Evolutionary conservation across 495 filamentous ascomycete species (phyloP).

Genomic region (Aspergillus diversus): DNA sequence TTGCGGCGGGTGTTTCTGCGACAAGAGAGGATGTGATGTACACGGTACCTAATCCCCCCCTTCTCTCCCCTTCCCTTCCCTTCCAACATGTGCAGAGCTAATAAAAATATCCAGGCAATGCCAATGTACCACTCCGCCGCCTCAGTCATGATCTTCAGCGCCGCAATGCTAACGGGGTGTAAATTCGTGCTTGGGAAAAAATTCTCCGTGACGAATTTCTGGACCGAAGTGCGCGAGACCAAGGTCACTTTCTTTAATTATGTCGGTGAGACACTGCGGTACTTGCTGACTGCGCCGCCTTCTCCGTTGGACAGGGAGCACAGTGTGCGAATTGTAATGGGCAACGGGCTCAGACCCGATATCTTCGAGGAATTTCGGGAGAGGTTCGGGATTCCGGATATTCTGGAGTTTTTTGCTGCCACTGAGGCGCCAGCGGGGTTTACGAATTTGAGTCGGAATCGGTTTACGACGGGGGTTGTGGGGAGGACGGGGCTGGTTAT

Average conservation of each 20-base stretch:
- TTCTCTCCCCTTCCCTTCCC: not conserved
- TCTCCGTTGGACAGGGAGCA: constrained; percentile 1
- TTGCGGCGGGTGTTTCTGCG: not conserved
- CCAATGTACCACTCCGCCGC: constrained; percentile 5
- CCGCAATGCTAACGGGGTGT: not conserved
- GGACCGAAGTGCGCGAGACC: constrained; percentile 6
- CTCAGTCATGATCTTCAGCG: constrained; percentile 4
- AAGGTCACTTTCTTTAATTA: constrained; percentile 7
- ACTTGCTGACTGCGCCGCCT: not conserved
- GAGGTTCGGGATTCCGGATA: constrained; percentile 71
- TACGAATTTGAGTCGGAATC: not conserved
- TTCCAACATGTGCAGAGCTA: not conserved
- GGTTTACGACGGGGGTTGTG: not conserved
- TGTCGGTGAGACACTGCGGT: constrained; percentile 6
- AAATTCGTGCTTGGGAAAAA: constrained; percentile 7
- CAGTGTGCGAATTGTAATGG: constrained; percentile 43
- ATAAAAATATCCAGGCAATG: not conserved
- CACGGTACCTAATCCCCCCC: not conserved
- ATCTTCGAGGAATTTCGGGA: constrained; percentile 78
- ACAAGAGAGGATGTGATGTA: not conserved
- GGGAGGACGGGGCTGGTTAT: not conserved
- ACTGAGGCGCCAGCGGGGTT: constrained; percentile 60
- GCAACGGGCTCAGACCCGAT: constrained; percentile 81
- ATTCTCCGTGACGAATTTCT: constrained; percentile 10
- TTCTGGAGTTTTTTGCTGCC: constrained; percentile 78